Base-by-base conservation (phyloP, 1,284 basidiomycete genomes). In the Porodaedalea pini region DNA sequence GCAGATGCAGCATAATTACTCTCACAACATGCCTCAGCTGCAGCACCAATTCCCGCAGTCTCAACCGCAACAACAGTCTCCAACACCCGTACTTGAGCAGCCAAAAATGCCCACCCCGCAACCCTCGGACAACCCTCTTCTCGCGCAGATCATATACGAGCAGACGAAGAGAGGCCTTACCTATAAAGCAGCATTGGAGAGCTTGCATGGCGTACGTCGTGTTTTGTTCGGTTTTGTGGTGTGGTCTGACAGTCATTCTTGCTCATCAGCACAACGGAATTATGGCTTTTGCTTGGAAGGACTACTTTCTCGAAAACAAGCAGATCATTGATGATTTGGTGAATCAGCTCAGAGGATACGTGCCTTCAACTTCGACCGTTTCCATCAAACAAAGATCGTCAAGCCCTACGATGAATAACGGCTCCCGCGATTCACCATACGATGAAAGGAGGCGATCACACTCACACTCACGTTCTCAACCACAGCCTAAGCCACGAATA, bases 251-350 rank as follows among this genome's bases (percentile, higher is more conserved):
- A 53, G 47, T 37, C 1, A 39, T 13, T 73, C 65, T 66, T 56
- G 17, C 11, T 23, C 8, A 45, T 25, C 45, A 78, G 76, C 68
- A 75, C 43, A 76, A 78, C 45, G 73, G 75, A n/a, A 75, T 79
- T 47, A 67, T 72, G 15, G 70, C 74, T 17, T 71, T 70, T 58
- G 61, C 83, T 23, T 88, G 85, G 85, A 88, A 86, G 64, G 86
- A 88, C 63, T 86, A 87, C 64, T 88, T 83, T 62, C 75, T 88
- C 15, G 86, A 88, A 57, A 75, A 88, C 64, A 80, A 79, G 54
- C 72, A 76, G 57, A 78, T 79, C 29, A 71, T 88, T 34, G 80
- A 85, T 62, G 67, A 73, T 29, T 73, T 78, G 56, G 76, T 86
- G 49, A 68, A 68, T n/a, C 59, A 58, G 58, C 60, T 40, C 43